phyloP scores from a whole-genome alignment of 139 green algal genomes.

The Coccomyxa sp. region DNA sequence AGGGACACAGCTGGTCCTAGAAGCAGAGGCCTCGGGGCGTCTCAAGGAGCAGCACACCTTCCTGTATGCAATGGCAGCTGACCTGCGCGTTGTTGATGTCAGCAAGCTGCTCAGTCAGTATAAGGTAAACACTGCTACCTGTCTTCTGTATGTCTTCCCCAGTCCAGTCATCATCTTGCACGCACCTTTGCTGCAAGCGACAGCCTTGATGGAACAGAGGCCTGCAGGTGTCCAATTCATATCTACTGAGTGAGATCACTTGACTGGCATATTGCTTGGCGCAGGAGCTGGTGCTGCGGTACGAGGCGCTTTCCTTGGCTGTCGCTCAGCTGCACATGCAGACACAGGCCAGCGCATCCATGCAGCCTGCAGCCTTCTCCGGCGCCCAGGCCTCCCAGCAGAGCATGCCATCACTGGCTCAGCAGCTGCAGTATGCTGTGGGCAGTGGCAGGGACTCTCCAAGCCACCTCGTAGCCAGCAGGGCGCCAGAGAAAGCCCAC shows the following conservation, averaged over 20 bases:
- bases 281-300: slow-evolving; percentile 64
- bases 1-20: slow-evolving; percentile 48
- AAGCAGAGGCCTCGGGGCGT: slow-evolving; percentile 35
- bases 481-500: too few relatives aligned
- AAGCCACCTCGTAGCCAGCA: too few relatives aligned
- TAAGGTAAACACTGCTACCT: slow-evolving; percentile 40
- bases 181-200: too few relatives aligned
- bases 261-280: neutral
- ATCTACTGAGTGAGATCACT: too few relatives aligned
- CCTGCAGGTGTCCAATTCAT: too few relatives aligned
- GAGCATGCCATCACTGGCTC: too few relatives aligned
- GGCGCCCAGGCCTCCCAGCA: too few relatives aligned
- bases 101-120: slow-evolving; percentile 61
- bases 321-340: neutral
- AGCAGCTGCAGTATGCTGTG: too few relatives aligned
- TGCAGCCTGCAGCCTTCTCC: too few relatives aligned
- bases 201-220: too few relatives aligned
- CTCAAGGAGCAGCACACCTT: slow-evolving; percentile 57
- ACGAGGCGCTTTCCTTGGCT: slow-evolving; percentile 50
- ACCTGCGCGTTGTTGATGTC: slow-evolving; percentile 72
- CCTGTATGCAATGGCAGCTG: slow-evolving; percentile 53
- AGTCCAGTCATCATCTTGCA: neutral
- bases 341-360: neutral
- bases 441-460: too few relatives aligned
- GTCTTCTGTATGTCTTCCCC: neutral